Percentiles rank a stretch among this genome's conserved stretches.
Conservation (phyloP, 306 rosid genomes). For the Citrullus amarus region DNA sequence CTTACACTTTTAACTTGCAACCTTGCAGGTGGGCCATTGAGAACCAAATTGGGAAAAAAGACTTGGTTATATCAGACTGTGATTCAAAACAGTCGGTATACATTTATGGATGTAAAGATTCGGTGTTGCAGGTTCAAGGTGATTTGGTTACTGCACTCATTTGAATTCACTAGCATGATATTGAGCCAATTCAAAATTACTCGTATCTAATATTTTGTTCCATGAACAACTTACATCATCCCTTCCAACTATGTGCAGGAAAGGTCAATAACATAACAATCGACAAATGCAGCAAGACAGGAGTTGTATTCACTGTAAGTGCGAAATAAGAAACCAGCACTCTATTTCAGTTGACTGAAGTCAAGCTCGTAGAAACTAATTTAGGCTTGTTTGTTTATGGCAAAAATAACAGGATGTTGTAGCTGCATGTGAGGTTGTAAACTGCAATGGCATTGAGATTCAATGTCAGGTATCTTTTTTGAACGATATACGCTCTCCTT, state of each 20-base stretch:
- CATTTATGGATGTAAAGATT: slow-evolving; percentile 88
- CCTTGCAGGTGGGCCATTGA: slow-evolving; percentile 87
- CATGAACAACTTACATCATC: neutral
- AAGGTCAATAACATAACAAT: slow-evolving; percentile 92
- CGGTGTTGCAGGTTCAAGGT: slow-evolving; percentile 89
- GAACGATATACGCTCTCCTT: neutral
- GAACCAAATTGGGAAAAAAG: slow-evolving; percentile 79
- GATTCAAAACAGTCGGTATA: slow-evolving; percentile 91
- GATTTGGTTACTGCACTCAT: neutral
- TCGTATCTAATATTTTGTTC: neutral
- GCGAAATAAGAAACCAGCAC: slow-evolving; percentile 11
- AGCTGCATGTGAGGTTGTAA: slow-evolving; percentile 96
- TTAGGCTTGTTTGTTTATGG: slow-evolving; percentile 8
- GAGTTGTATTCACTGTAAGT: slow-evolving; percentile 74
- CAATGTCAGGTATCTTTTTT: slow-evolving; percentile 70
- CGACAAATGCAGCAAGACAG: slow-evolving; percentile 89
- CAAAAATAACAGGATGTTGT: slow-evolving; percentile 71
- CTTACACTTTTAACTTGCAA: slow-evolving; percentile 1
- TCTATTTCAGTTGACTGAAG: neutral
- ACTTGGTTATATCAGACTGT: slow-evolving; percentile 73
- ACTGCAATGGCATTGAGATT: slow-evolving; percentile 84
- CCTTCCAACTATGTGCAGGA: slow-evolving; percentile 37
- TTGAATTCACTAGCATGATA: neutral
- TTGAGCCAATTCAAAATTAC: neutral
- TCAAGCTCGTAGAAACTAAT: neutral